A percentile compares a stretch with the other conserved stretches of the same genome.
These are phyloP conservation scores for Backusella tuberculispora DNA, from an alignment of 192 early-diverging fungal species.

Conservation along the genomic window DNA sequence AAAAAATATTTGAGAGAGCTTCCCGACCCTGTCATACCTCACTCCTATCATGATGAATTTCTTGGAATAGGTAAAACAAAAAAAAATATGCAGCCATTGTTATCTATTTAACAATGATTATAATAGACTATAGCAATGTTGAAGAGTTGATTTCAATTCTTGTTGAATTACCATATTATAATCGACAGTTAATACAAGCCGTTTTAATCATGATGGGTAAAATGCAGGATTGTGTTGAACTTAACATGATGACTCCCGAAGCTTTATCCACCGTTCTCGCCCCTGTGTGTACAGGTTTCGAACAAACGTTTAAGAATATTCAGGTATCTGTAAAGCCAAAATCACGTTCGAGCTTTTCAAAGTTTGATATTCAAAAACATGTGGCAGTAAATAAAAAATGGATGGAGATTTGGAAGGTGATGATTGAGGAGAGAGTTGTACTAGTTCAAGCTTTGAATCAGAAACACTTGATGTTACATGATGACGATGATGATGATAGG, in stretches of 20 bases:
- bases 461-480: neutral
- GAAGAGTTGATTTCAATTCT: conserved; percentile 6
- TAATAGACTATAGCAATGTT: neutral
- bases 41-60: conserved; percentile 28
- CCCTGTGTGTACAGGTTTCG: conserved; percentile 35
- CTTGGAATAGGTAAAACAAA: conserved; percentile 14
- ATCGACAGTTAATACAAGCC: conserved; percentile 34
- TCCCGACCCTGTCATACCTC: conserved; percentile 38
- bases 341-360: neutral
- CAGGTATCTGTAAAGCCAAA: conserved; percentile 3
- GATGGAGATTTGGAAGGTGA: conserved; percentile 32
- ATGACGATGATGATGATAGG: neutral
- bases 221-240: conserved; percentile 16
- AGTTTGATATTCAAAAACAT: conserved; percentile 11
- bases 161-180: conserved; percentile 24
- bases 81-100: neutral
- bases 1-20: conserved; percentile 38
- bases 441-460: conserved; percentile 22
- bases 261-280: conserved; percentile 37
- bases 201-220: conserved; percentile 24
- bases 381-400: conserved; percentile 25
- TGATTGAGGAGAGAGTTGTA: conserved; percentile 32
- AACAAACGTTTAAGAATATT: conserved; percentile 25
- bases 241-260: conserved; percentile 40
- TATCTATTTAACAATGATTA: neutral